Conservation (phyloP, 2,329 filamentous ascomycete species). For the Helotiales sp. region DNA sequence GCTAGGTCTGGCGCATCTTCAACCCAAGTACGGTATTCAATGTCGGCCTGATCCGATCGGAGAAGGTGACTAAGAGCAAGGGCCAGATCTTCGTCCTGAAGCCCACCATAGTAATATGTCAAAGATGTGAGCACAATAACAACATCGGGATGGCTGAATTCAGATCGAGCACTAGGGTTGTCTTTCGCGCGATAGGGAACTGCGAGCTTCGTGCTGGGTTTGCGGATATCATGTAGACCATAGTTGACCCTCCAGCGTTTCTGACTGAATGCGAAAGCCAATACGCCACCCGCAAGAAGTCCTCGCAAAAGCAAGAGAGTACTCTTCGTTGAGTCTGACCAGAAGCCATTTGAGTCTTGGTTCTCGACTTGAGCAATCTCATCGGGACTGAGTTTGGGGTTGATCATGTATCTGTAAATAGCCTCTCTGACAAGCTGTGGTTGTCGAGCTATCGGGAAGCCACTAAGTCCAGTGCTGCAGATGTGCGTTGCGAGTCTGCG, state of each 20-base stretch:
- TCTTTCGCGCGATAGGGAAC: constrained; percentile 64
- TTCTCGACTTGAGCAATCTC: constrained; percentile 13
- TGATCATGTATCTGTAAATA: constrained; percentile 5
- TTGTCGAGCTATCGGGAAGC: constrained; percentile 10
- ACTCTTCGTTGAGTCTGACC: constrained; percentile 31
- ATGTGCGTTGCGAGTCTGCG: constrained; percentile 1
- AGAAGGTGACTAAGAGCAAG: constrained; percentile 47
- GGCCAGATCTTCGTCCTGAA: constrained; percentile 51
- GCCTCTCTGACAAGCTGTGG: not conserved
- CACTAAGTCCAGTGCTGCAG: constrained; percentile 13
- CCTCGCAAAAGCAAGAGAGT: constrained; percentile 52
- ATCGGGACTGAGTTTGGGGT: constrained; percentile 4
- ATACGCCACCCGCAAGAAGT: constrained; percentile 54
- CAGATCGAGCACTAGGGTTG: constrained; percentile 51
- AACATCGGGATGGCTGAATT: constrained; percentile 63
- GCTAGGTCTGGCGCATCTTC: constrained; percentile 37
- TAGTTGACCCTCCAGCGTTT: constrained; percentile 69
- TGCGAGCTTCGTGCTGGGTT: constrained; percentile 46
- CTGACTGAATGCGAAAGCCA: constrained; percentile 51
- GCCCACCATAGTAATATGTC: constrained; percentile 56
- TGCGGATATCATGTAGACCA: constrained; percentile 45
- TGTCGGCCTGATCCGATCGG: constrained; percentile 50
- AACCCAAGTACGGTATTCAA: constrained; percentile 54
- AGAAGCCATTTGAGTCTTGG: constrained; percentile 4
- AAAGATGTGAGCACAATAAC: constrained; percentile 56